Base-by-base conservation (phyloP, 768 basidiomycete genomes). In the Crepidotus variabilis region DNA sequence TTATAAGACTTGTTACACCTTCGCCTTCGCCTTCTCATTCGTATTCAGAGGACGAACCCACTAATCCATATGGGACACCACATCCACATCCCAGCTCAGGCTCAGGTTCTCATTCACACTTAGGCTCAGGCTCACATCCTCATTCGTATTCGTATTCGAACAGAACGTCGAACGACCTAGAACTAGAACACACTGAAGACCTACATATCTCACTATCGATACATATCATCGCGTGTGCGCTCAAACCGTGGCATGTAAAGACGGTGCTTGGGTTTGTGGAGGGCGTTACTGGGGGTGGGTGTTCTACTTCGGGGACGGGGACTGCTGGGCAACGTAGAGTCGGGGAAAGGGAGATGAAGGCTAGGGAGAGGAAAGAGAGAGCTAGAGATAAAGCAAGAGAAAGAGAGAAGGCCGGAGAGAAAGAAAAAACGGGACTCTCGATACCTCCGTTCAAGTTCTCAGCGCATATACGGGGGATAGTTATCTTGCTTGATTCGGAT, bases 161-260 rank as follows among this genome's bases (percentile, higher is more conserved):
- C n/a, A n/a, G n/a, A n/a, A n/a, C n/a, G n/a, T 28, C 28, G 28
- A 28, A 8, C 28, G 4, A 3, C 8, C 28, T 8, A 28, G 28
- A 28, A 28, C 4, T 28, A 28, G 28, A 28, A 8, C n/a, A n/a
- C n/a, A n/a, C n/a, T n/a, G 28, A 28, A 28, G 28, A 28, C 28
- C 28, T 28, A 8, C 28, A 28, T 4, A 8, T 28, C 4, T 28
- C 28, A 8, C 28, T 28, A 28, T 28, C 28, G 28, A 28, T 43
- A 20, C 39, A 43, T 14, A 65, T 78, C 9, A 64, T 88, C n/a
- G 79, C 83, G 2, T 80, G 79, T 59, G 80, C 79, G 11, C 63
- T 87, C 51, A 75, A 72, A 52, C 81, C 86, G 7, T 75, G 79
- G 69, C 86, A 89, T 62, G 63, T 89, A 21, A 72, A 76, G 18